phyloP scores from a whole-genome alignment of 768 basidiomycete species.

The Termitomyces sp. region DNA sequence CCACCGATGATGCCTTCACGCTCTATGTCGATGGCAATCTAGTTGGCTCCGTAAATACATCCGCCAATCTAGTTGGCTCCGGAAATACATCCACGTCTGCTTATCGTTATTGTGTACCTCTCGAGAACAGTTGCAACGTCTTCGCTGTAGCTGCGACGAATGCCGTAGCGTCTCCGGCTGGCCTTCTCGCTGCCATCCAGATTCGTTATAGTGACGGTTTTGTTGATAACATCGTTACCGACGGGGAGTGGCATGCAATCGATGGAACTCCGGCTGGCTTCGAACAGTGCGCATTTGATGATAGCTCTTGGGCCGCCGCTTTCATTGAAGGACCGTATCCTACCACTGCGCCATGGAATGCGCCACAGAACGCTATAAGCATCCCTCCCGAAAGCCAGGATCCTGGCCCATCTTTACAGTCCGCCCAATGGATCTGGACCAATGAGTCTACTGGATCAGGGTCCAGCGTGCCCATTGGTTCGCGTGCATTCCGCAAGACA shows the following conservation, averaged over 20 bases:
- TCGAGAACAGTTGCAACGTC: slow-evolving; percentile 22
- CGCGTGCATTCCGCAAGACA: slow-evolving; percentile 24
- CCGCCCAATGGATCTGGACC: slow-evolving; percentile 27
- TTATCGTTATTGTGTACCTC: slow-evolving; percentile 22
- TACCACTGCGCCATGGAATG: slow-evolving; percentile 8
- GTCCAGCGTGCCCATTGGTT: slow-evolving; percentile 15
- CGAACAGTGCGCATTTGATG: slow-evolving; percentile 23
- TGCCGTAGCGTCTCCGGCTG: slow-evolving; percentile 18
- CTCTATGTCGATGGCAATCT: slow-evolving; percentile 25
- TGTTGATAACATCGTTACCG: slow-evolving; percentile 23
- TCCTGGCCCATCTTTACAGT: slow-evolving; percentile 17
- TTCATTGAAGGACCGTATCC: slow-evolving; percentile 17
- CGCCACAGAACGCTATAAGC: slow-evolving; percentile 6
- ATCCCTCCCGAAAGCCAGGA: slow-evolving; percentile 13
- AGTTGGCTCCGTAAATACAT: too few species aligned
- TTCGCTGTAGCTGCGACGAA: slow-evolving; percentile 24
- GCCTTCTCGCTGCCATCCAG: slow-evolving; percentile 23
- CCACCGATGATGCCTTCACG: slow-evolving; percentile 23
- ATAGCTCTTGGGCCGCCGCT: slow-evolving; percentile 22
- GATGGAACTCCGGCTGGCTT: slow-evolving; percentile 20
- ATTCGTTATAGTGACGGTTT: slow-evolving; percentile 25
- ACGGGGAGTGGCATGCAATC: slow-evolving; percentile 23
- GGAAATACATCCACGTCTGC: slow-evolving; percentile 14
- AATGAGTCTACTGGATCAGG: slow-evolving; percentile 18
- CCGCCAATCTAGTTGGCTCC: slow-evolving; percentile 13